Conservation (phyloP, 352 stramenopile species). For the Pythium chondricola region DNA sequence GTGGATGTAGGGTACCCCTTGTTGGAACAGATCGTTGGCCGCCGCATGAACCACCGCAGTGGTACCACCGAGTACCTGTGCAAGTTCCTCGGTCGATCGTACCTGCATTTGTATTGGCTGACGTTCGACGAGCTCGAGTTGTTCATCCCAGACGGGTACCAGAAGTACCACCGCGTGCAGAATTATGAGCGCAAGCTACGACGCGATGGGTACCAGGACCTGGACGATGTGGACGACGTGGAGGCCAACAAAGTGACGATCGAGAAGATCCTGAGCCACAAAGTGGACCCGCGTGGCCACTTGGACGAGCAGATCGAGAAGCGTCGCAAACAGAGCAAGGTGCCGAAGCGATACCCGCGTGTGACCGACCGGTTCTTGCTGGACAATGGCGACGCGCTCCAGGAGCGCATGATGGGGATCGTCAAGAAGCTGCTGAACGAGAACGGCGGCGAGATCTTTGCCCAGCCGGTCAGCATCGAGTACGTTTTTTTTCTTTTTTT, state of each 20-base stretch:
- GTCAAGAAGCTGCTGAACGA: slow-evolving; percentile 80
- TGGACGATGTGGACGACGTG: slow-evolving; percentile 85
- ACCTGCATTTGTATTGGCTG: slow-evolving; percentile 86
- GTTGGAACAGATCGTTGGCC: slow-evolving; percentile 80
- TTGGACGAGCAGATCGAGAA: slow-evolving; percentile 84
- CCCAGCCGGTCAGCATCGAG: slow-evolving; percentile 71
- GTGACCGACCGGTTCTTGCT: slow-evolving; percentile 82
- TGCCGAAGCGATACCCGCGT: slow-evolving; percentile 50
- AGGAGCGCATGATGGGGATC: slow-evolving; percentile 71
- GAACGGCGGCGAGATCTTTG: slow-evolving; percentile 76
- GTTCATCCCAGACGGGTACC: slow-evolving; percentile 80
- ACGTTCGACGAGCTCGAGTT: slow-evolving; percentile 83
- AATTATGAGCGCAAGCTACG: slow-evolving; percentile 78
- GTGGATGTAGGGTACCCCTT: slow-evolving; percentile 52
- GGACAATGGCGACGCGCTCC: slow-evolving; percentile 58
- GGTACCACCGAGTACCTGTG: slow-evolving; percentile 77
- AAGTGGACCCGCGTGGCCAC: slow-evolving; percentile 71
- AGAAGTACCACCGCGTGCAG: slow-evolving; percentile 81
- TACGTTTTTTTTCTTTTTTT: slow-evolving; percentile 18
- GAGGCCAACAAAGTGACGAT: slow-evolving; percentile 84
- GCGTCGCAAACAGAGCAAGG: slow-evolving; percentile 42
- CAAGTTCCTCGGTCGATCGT: slow-evolving; percentile 85
- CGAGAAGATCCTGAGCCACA: slow-evolving; percentile 86
- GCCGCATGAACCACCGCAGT: slow-evolving; percentile 68
- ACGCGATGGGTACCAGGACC: slow-evolving; percentile 75